Conservation (phyloP, 257 asterid species). For the Ballota nigra region DNA sequence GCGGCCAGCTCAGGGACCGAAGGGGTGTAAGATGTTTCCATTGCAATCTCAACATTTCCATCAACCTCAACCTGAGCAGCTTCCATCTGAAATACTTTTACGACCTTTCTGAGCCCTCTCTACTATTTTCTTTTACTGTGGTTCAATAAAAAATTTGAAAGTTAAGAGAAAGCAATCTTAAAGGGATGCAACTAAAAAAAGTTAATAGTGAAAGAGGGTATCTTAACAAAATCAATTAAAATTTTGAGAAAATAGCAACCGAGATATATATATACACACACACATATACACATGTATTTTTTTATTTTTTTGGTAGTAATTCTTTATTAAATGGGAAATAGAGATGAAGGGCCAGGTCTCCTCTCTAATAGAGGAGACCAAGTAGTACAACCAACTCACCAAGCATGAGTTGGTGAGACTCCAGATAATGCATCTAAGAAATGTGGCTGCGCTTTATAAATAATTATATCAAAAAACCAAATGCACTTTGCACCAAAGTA, state of each 20-base stretch:
- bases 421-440: background rate
- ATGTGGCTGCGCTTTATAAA: background rate
- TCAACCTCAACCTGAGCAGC: slow-evolving; percentile 36
- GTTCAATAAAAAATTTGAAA: background rate
- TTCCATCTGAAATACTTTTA: slow-evolving; percentile 35
- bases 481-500: slow-evolving; percentile 1
- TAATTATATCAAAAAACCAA: background rate
- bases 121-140: slow-evolving; percentile 2
- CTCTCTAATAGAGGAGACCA: background rate
- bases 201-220: background rate
- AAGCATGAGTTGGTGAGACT: background rate
- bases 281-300: background rate
- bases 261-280: background rate
- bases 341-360: background rate
- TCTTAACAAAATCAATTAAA: background rate
- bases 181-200: background rate
- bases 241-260: background rate
- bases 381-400: background rate
- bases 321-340: background rate
- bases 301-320: background rate
- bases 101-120: slow-evolving; percentile 1
- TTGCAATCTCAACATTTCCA: slow-evolving; percentile 8
- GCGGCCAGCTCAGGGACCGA: slow-evolving; percentile 13
- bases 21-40: slow-evolving; percentile 8
- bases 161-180: background rate